Conservation (phyloP, 305 asterid genomes). For the Nicotiana rustica region DNA sequence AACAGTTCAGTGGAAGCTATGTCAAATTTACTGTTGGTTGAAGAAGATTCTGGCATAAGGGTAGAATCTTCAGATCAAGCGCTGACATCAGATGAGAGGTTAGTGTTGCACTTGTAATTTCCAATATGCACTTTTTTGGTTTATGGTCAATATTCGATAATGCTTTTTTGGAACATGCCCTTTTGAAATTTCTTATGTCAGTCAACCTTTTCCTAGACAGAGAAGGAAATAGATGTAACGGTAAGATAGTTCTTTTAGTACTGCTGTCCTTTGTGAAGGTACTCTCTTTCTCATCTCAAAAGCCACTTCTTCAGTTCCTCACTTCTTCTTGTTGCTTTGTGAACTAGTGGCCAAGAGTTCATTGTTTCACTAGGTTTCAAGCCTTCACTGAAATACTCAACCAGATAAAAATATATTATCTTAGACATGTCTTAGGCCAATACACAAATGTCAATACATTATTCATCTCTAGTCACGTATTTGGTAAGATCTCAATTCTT, state of each 20-base stretch:
- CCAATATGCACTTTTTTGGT: constrained; percentile 1
- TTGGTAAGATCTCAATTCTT: neutral
- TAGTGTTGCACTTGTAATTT: constrained; percentile 22
- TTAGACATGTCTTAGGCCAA: neutral
- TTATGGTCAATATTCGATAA: constrained; percentile 1
- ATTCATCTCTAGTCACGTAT: neutral
- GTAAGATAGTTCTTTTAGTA: constrained; percentile 3
- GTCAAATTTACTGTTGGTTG: constrained; percentile 68
- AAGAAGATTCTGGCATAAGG: constrained; percentile 61
- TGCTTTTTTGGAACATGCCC: constrained; percentile 15
- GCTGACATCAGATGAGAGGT: constrained; percentile 42
- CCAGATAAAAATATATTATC: constrained; percentile 1
- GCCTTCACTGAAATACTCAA: constrained; percentile 10
- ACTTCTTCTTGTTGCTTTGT: constrained; percentile 27
- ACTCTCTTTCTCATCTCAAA: constrained; percentile 5
- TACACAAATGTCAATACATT: constrained; percentile 7
- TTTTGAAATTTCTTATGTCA: constrained; percentile 17
- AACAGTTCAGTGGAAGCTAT: constrained; percentile 72
- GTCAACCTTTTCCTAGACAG: constrained; percentile 7
- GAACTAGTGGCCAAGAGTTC: constrained; percentile 1
- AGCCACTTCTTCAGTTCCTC: neutral
- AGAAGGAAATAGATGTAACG: neutral
- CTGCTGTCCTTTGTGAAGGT: constrained; percentile 15
- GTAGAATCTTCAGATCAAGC: constrained; percentile 66
- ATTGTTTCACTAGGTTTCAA: constrained; percentile 4